Conservation (phyloP, 208 protist genomes). For the Acanthamoeba sp. region DNA sequence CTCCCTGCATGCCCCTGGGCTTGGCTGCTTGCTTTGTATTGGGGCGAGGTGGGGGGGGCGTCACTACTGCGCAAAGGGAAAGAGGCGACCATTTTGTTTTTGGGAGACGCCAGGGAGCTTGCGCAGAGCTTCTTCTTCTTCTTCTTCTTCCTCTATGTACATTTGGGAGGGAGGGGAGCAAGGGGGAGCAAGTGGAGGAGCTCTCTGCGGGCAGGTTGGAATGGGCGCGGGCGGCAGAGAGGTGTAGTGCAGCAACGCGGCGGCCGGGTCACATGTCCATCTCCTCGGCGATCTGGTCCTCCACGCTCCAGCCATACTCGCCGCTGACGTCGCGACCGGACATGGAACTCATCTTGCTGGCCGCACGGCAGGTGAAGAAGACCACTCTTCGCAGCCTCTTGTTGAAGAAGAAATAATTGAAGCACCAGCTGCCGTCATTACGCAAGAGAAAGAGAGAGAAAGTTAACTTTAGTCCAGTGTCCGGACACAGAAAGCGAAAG, state of each 20-base stretch:
- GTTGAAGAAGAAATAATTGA: constrained; percentile 73
- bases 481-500: neutral
- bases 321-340: neutral
- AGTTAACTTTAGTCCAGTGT: neutral
- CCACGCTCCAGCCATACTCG: constrained; percentile 30
- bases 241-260: too few relatives aligned
- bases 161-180: too few relatives aligned
- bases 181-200: too few relatives aligned
- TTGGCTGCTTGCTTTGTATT: neutral
- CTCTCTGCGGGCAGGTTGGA: too few relatives aligned
- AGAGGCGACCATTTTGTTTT: too few relatives aligned
- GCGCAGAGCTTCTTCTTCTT: too few relatives aligned
- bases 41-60: neutral
- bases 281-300: constrained; percentile 48
- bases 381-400: constrained; percentile 51
- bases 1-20: neutral
- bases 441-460: neutral
- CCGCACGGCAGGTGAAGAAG: constrained; percentile 71
- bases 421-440: constrained; percentile 9
- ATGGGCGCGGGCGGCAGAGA: too few relatives aligned
- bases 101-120: too few relatives aligned
- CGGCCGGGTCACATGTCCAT: constrained; percentile 7
- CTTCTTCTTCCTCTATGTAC: too few relatives aligned
- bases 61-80: too few relatives aligned
- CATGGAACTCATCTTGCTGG: neutral